Conservation (phyloP, 2,329 filamentous ascomycete species). For the Ophiostoma novo-ulmi region DNA sequence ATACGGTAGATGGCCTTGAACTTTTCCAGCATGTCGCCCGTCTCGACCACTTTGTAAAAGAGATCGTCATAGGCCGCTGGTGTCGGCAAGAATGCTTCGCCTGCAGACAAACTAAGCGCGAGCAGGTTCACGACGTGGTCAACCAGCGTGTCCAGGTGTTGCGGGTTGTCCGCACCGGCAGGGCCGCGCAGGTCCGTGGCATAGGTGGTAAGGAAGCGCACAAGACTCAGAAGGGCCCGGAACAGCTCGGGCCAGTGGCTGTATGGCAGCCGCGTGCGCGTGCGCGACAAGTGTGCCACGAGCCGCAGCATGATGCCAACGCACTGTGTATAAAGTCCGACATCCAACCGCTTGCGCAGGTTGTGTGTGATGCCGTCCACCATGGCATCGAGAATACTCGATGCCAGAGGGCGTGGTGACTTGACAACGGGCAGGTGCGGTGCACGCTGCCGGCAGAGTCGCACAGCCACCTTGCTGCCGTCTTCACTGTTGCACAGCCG, state of each 20-base stretch:
- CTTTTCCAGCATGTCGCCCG: slow-evolving; percentile 72
- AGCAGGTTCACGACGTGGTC: slow-evolving; percentile 76
- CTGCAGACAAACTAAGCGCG: slow-evolving; percentile 75
- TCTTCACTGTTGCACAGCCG: slow-evolving; percentile 54
- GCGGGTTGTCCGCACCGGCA: slow-evolving; percentile 39
- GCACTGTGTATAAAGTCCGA: slow-evolving; percentile 75
- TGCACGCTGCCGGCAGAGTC: slow-evolving; percentile 82
- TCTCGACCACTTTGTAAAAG: slow-evolving; percentile 97
- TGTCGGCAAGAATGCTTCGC: slow-evolving; percentile 85
- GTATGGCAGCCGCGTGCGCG: slow-evolving; percentile 74
- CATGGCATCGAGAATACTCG: slow-evolving; percentile 77
- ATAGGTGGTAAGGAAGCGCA: slow-evolving; percentile 88
- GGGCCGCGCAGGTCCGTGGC: slow-evolving; percentile 61
- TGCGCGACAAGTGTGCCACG: slow-evolving; percentile 76
- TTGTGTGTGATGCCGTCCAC: slow-evolving; percentile 94
- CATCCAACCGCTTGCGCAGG: slow-evolving; percentile 75
- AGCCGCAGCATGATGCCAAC: slow-evolving; percentile 77
- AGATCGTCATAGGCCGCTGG: slow-evolving; percentile 88
- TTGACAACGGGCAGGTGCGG: slow-evolving; percentile 74
- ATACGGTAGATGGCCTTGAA: slow-evolving; percentile 74
- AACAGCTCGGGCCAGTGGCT: slow-evolving; percentile 93
- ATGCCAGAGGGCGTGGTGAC: slow-evolving; percentile 66
- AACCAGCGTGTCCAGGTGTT: slow-evolving; percentile 67
- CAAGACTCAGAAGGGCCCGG: slow-evolving; percentile 77
- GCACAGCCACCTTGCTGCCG: slow-evolving; percentile 56